phyloP scores from a whole-genome alignment of 2,329 filamentous ascomycete species.

The Endoconidiophora polonica region DNA sequence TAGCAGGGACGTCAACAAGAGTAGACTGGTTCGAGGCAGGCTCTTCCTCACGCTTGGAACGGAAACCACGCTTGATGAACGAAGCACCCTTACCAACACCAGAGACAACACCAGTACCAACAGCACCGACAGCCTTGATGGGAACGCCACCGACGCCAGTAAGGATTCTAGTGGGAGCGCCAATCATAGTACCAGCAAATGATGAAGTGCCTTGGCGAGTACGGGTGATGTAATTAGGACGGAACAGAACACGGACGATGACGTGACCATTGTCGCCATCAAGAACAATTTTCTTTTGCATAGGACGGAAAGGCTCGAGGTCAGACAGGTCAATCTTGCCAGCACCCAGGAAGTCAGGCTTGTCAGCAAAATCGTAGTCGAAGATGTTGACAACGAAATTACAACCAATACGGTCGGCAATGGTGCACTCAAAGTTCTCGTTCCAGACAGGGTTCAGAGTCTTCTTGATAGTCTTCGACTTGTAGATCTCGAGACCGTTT shows the following conservation, averaged over 20 bases:
- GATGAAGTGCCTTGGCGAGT: slow-evolving; percentile 80
- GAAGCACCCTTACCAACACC: slow-evolving; percentile 71
- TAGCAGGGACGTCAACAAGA: slow-evolving; percentile 25
- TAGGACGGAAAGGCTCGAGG: slow-evolving; percentile 70
- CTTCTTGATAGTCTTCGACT: slow-evolving; percentile 94
- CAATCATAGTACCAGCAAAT: slow-evolving; percentile 77
- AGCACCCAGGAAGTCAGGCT: slow-evolving; percentile 75
- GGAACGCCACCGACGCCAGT: slow-evolving; percentile 66
- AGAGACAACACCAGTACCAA: slow-evolving; percentile 42
- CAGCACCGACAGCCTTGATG: slow-evolving; percentile 68
- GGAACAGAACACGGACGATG: slow-evolving; percentile 75
- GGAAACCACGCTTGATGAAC: slow-evolving; percentile 75
- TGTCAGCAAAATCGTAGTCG: slow-evolving; percentile 95
- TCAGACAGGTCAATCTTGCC: slow-evolving; percentile 58
- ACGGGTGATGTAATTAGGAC: slow-evolving; percentile 76
- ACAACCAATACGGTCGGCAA: slow-evolving; percentile 71
- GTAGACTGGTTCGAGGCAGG: slow-evolving; percentile 28
- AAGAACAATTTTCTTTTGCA: slow-evolving; percentile 57
- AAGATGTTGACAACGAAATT: slow-evolving; percentile 72
- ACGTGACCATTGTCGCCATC: slow-evolving; percentile 82
- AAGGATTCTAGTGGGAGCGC: slow-evolving; percentile 72
- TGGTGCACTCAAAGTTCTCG: slow-evolving; percentile 73
- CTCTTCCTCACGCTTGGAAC: slow-evolving; percentile 47
- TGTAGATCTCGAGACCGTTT: slow-evolving; percentile 79
- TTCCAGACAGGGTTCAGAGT: slow-evolving; percentile 91